Percentiles rank a stretch among this genome's conserved stretches.
These are phyloP conservation scores for Fusarium sp. DNA, from an alignment of 2,329 filamentous ascomycete species.

Conservation along the genomic window DNA sequence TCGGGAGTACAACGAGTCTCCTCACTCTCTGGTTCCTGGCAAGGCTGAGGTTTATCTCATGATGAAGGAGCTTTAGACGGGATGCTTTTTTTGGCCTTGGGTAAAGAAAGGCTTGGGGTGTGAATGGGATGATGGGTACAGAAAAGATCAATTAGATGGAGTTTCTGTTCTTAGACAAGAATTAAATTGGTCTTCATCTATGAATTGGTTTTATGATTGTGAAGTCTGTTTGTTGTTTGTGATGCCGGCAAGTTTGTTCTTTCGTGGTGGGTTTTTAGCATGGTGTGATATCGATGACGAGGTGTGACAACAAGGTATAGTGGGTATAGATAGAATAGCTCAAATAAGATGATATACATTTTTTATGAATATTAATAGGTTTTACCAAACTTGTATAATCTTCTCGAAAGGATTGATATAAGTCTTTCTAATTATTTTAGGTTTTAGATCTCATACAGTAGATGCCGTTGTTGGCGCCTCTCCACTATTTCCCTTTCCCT, in stretches of 20 bases:
- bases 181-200: not conserved
- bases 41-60: conserved; percentile 27
- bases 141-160: not conserved
- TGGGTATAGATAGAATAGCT: not conserved
- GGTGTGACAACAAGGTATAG: not conserved
- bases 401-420: no score
- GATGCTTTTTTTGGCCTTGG: not conserved
- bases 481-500: conserved; percentile 7
- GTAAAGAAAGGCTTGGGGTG: not conserved
- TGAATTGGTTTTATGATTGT: no score
- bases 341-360: not conserved
- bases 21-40: conserved; percentile 25
- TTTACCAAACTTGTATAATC: no score
- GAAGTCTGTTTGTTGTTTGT: not conserved
- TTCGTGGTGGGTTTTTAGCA: not conserved
- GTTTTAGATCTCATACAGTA: no score
- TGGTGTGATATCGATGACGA: conserved; percentile 17
- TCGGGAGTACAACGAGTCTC: conserved; percentile 31
- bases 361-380: no score
- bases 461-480: not conserved
- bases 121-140: not conserved
- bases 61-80: conserved; percentile 26
- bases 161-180: not conserved
- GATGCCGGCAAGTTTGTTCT: not conserved
- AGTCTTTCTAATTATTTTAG: not conserved